Conservation (phyloP, 768 basidiomycete genomes). For the Pleurotus sapidus region DNA sequence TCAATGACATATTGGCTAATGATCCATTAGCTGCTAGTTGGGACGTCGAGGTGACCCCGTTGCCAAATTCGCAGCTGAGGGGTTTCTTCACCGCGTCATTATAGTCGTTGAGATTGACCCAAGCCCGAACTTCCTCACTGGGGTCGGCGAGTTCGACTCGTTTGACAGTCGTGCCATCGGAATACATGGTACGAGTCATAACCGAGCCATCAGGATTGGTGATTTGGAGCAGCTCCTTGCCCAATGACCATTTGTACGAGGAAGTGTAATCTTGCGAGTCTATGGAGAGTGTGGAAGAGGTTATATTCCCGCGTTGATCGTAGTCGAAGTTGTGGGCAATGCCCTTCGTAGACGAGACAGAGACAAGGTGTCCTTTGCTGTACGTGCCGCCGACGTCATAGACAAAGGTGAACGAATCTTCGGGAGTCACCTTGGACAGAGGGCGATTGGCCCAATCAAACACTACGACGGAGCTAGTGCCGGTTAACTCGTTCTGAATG, state of each 20-base stretch:
- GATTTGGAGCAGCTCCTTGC: background rate
- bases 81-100: background rate
- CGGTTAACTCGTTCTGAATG: background rate
- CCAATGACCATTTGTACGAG: background rate
- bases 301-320: background rate
- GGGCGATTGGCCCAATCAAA: background rate
- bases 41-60: background rate
- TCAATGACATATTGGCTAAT: background rate
- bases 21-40: background rate
- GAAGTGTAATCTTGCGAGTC: background rate
- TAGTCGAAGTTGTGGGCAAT: background rate
- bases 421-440: background rate
- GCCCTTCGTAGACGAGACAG: background rate
- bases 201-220: background rate
- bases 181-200: background rate
- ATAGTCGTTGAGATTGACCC: background rate
- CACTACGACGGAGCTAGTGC: background rate
- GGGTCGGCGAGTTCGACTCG: background rate
- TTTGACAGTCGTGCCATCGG: background rate
- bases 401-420: background rate
- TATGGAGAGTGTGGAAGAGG: background rate
- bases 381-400: background rate
- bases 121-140: background rate
- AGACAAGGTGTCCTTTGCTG: background rate
- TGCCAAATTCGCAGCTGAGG: background rate